Evolutionary conservation across 176 grass and related monocot genomes (phyloP), one percentile per base, ranked within the genome.

Genomic region (Stipa capillata): DNA sequence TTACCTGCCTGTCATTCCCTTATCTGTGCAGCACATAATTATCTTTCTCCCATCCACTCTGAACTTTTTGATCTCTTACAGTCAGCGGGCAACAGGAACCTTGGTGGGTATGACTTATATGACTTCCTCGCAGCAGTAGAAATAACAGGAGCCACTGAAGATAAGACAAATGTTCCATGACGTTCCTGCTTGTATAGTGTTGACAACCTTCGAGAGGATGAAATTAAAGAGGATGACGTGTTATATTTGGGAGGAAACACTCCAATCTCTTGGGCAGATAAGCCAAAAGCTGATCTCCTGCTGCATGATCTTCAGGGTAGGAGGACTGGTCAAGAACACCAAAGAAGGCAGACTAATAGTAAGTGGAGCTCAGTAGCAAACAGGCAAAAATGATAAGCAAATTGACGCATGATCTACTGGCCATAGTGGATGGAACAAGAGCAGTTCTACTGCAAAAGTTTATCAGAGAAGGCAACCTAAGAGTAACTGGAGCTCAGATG

Each of bases 171-270:
- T 57, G 41, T 21, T 65, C 43, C 39, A 68, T 20, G 44, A 40
- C n/a, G n/a, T 76, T 73, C 69, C 67, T 85, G 69, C 83, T 45
- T 87, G 37, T 67, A 74, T 72, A 82, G 90, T 61, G 73, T 90
- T 87, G 91, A 90, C 60, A 50, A 76, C 32, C 78, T 93, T 43
- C 39, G 60, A 67, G 84, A 69, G 18, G 50, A 82, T 71, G n/a
- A 45, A 73, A 37, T 55, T 52, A 18, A 83, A 51, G 84, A 83
- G 40, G 32, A 66, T 70, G 82, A 60, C 21, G 18, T 81, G 41
- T 24, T 56, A 73, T 8, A 36, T 45, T 79, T 79, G 29, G 86
- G 73, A 45, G 74, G 31, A 56, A 57, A 56, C 31, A 63, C 58
- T 80, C 78, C 51, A 21, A 72, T 90, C 40, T 13, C 84, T 64